Conservation (phyloP, 176 grass and related monocot genomes). For the Bonia amplexicaulis region DNA sequence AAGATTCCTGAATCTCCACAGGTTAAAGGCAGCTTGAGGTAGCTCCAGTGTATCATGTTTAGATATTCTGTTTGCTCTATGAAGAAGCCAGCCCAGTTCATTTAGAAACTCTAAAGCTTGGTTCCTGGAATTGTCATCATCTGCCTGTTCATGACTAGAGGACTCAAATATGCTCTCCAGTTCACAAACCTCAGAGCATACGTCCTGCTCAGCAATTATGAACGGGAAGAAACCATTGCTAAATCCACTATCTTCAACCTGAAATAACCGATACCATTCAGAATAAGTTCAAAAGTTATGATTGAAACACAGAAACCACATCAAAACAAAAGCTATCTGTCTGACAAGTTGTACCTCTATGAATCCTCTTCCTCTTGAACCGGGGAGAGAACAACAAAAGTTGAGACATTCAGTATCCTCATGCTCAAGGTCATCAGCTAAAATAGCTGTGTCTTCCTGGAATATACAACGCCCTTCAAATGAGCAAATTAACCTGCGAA, state of each 20-base stretch:
- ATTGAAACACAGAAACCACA: slow-evolving; percentile 7
- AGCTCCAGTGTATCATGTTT: slow-evolving; percentile 23
- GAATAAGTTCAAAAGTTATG: slow-evolving; percentile 1
- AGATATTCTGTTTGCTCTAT: slow-evolving; percentile 49
- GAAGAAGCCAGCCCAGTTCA: slow-evolving; percentile 93
- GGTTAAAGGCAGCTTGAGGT: slow-evolving; percentile 31
- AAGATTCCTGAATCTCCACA: slow-evolving; percentile 68
- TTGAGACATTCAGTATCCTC: slow-evolving; percentile 48
- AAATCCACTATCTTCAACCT: slow-evolving; percentile 90
- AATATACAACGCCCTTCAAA: slow-evolving; percentile 71
- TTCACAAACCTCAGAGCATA: slow-evolving; percentile 83
- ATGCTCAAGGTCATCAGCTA: slow-evolving; percentile 35
- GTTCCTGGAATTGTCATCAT: slow-evolving; percentile 45
- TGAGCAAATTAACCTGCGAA: slow-evolving; percentile 81
- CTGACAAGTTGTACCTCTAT: slow-evolving; percentile 60
- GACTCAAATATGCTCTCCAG: slow-evolving; percentile 69
- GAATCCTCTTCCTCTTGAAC: slow-evolving; percentile 90
- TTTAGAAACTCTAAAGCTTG: slow-evolving; percentile 87
- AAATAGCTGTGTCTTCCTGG: slow-evolving; percentile 52
- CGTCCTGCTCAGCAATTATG: slow-evolving; percentile 90
- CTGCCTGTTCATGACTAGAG: slow-evolving; percentile 23
- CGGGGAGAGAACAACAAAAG: slow-evolving; percentile 68
- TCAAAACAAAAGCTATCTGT: not conserved
- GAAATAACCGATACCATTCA: slow-evolving; percentile 24
- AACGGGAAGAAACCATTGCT: slow-evolving; percentile 87